A percentile compares a stretch with the other conserved stretches of the same genome.
Conservation (phyloP, 257 asterid genomes). For the Solanum pinnatisectum region DNA sequence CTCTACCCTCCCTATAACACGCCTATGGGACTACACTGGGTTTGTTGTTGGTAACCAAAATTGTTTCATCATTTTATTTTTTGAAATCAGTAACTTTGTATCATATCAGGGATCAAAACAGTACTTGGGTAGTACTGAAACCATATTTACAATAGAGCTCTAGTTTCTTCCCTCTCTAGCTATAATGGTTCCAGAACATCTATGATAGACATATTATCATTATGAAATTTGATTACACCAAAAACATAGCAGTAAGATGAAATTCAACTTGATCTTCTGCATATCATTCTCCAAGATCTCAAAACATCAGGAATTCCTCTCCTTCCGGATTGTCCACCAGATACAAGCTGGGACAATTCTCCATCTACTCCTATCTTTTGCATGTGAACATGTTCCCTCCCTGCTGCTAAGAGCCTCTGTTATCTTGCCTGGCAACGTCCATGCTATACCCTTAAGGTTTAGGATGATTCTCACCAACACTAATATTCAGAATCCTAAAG, state of each 20-base stretch:
- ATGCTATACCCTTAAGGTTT: not conserved
- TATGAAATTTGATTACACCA: not conserved
- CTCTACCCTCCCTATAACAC: not conserved
- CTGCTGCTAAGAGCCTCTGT: not conserved
- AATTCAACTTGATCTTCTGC: not conserved
- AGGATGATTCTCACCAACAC: not conserved
- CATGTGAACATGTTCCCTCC: not conserved
- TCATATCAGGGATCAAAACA: too few relatives aligned
- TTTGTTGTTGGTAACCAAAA: too few relatives aligned
- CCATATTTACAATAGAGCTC: not conserved
- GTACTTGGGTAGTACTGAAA: not conserved
- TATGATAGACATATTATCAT: not conserved
- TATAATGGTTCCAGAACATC: not conserved
- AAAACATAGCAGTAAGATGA: not conserved
- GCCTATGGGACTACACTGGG: too few relatives aligned
- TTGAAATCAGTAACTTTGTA: too few relatives aligned
- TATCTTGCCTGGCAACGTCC: not conserved
- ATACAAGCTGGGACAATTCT: not conserved
- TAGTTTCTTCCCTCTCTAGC: not conserved
- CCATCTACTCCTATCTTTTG: not conserved
- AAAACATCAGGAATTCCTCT: not conserved
- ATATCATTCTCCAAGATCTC: not conserved
- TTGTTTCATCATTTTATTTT: too few relatives aligned
- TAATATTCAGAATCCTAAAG: not conserved
- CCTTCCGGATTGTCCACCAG: not conserved